Conservation (phyloP, 495 filamentous ascomycete genomes). For the Aspergillus bertholletiae region DNA sequence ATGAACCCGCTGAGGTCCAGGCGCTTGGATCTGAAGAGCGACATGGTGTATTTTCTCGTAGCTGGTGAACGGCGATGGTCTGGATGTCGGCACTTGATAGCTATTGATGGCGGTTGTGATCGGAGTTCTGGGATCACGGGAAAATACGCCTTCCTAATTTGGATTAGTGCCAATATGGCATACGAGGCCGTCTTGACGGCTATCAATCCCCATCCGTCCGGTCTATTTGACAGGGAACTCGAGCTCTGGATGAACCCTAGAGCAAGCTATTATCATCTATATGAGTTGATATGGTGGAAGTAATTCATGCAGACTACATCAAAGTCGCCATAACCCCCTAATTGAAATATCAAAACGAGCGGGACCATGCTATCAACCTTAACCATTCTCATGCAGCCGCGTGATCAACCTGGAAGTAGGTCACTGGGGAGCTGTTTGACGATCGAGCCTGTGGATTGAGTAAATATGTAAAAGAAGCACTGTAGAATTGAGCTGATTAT, state of each 20-base stretch:
- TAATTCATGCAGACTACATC: too few species aligned
- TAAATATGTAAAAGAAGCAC: too few species aligned
- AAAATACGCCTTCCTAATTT: constrained; percentile 22
- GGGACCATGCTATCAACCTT: too few species aligned
- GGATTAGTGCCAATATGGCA: constrained; percentile 26
- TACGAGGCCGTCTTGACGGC: not conserved
- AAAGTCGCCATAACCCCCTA: too few species aligned
- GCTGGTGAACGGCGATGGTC: not conserved
- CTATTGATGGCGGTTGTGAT: constrained; percentile 2
- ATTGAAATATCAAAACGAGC: too few species aligned
- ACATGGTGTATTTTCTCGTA: constrained; percentile 46
- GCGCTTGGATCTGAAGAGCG: constrained; percentile 80
- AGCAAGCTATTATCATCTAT: too few species aligned
- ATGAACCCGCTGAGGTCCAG: constrained; percentile 82
- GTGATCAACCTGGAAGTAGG: too few species aligned
- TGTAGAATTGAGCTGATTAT: too few species aligned
- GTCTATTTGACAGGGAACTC: not conserved
- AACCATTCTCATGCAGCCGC: too few species aligned
- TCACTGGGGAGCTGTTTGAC: too few species aligned
- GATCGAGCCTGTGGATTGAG: too few species aligned
- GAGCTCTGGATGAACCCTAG: too few species aligned
- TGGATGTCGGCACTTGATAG: not conserved
- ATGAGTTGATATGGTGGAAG: not conserved
- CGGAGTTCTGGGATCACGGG: constrained; percentile 23
- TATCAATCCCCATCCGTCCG: not conserved